Evolutionary conservation across 1,139 yeast genomes (phyloP).

Genomic region (Kurtzmaniella quercitrusa): DNA sequence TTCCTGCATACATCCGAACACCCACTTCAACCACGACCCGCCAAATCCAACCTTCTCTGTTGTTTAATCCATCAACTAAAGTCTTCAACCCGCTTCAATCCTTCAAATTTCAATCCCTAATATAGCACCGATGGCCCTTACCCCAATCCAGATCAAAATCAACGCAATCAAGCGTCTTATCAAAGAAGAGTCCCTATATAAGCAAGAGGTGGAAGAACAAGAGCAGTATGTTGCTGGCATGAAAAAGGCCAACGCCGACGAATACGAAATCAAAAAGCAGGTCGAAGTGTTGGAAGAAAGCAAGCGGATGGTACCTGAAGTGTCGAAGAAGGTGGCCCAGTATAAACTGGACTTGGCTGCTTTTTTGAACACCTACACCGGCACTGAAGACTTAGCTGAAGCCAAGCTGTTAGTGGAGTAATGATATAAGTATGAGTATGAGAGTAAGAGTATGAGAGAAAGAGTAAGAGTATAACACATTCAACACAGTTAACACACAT

Average conservation of each 20-base stretch:
- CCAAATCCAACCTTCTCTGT: no score
- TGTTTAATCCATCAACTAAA: no score
- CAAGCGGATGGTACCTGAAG: constrained; percentile 61
- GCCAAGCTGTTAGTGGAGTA: constrained; percentile 29
- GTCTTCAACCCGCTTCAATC: no score
- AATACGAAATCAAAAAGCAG: constrained; percentile 67
- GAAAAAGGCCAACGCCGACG: constrained; percentile 48
- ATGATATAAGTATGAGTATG: neutral
- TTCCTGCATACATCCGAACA: no score
- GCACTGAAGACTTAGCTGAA: constrained; percentile 44
- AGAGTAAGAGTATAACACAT: no score
- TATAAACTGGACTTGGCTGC: constrained; percentile 43
- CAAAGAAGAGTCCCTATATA: constrained; percentile 67
- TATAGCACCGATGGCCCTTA: constrained; percentile 57
- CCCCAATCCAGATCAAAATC: constrained; percentile 70
- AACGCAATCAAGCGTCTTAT: constrained; percentile 69
- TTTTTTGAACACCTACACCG: constrained; percentile 27
- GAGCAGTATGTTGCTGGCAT: constrained; percentile 42
- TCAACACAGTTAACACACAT: no score
- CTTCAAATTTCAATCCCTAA: no score
- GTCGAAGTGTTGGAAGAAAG: constrained; percentile 65
- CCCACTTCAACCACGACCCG: no score
- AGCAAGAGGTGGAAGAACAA: constrained; percentile 62
- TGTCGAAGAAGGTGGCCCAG: constrained; percentile 47
- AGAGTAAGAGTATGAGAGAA: no score